These are phyloP conservation scores for Gossypium mustelinum DNA, from an alignment of 345 rosid genomes.

Conservation along the genomic window DNA sequence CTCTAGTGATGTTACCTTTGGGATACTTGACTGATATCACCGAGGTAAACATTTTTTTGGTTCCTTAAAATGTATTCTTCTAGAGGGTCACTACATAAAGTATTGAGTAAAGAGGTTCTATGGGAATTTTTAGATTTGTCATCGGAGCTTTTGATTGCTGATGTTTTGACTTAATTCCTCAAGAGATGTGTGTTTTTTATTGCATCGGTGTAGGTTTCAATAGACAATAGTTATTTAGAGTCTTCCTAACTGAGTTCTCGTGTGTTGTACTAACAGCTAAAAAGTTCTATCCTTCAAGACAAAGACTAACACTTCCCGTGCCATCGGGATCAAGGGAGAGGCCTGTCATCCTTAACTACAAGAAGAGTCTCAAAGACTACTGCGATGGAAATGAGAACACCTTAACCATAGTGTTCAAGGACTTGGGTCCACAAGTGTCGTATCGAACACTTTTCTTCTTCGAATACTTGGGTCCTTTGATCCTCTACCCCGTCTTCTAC, in stretches of 20 bases:
- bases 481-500: slow-evolving; percentile 85
- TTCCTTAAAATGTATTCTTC: not conserved
- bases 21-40: not conserved
- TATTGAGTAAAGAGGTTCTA: not conserved
- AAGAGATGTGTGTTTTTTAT: not conserved
- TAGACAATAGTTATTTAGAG: not conserved
- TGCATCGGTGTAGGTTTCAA: not conserved
- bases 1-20: no score
- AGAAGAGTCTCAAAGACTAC: slow-evolving; percentile 71
- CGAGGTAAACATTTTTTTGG: not conserved
- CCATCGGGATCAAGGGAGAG: slow-evolving; percentile 71
- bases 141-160: not conserved
- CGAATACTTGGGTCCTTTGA: slow-evolving; percentile 86
- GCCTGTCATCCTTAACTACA: slow-evolving; percentile 59
- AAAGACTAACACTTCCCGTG: slow-evolving; percentile 85
- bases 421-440: slow-evolving; percentile 92
- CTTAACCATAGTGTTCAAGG: slow-evolving; percentile 79
- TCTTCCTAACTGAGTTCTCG: not conserved
- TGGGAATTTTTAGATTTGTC: not conserved
- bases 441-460: slow-evolving; percentile 94
- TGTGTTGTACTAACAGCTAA: slow-evolving; percentile 49
- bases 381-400: slow-evolving; percentile 50
- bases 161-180: not conserved
- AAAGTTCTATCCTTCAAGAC: slow-evolving; percentile 91
- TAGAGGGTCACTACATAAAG: not conserved